Evolutionary conservation across 805 yeast genomes (phyloP).

Genomic region (Wickerhamomyces chambardii): DNA sequence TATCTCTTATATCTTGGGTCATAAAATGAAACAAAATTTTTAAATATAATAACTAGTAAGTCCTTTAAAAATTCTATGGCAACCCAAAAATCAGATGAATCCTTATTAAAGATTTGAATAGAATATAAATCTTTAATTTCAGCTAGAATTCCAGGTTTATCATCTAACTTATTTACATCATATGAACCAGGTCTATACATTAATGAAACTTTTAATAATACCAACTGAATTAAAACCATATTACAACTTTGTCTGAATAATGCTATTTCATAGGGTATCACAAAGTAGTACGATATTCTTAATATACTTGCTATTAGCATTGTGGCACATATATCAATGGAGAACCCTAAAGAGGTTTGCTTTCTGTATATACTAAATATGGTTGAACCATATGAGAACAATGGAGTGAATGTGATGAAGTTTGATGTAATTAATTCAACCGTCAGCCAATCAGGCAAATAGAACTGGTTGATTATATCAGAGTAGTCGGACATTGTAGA

Average conservation of each 20-base stretch:
- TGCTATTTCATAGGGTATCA: constrained; percentile 76
- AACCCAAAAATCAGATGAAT: constrained; percentile 8
- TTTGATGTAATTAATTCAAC: constrained; percentile 52
- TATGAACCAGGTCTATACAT: constrained; percentile 41
- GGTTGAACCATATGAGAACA: constrained; percentile 83
- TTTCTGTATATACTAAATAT: constrained; percentile 55
- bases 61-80: constrained; percentile 2
- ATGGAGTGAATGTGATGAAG: constrained; percentile 71
- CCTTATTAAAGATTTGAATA: not conserved
- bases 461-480: constrained; percentile 28
- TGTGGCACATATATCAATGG: constrained; percentile 88
- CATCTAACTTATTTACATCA: constrained; percentile 26
- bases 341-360: constrained; percentile 69
- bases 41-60: constrained; percentile 14
- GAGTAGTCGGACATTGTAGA: not conserved
- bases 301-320: constrained; percentile 74
- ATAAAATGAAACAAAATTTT: constrained; percentile 45
- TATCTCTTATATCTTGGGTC: constrained; percentile 66
- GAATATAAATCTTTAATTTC: constrained; percentile 2
- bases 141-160: constrained; percentile 9
- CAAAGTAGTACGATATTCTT: constrained; percentile 67
- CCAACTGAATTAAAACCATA: constrained; percentile 75
- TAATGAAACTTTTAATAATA: constrained; percentile 56
- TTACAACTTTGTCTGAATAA: constrained; percentile 69
- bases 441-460: constrained; percentile 40